Evolutionary conservation across 2,329 filamentous ascomycete species (phyloP), one percentile per base, ranked within the genome.

Genomic region (Neonectria coccinea): DNA sequence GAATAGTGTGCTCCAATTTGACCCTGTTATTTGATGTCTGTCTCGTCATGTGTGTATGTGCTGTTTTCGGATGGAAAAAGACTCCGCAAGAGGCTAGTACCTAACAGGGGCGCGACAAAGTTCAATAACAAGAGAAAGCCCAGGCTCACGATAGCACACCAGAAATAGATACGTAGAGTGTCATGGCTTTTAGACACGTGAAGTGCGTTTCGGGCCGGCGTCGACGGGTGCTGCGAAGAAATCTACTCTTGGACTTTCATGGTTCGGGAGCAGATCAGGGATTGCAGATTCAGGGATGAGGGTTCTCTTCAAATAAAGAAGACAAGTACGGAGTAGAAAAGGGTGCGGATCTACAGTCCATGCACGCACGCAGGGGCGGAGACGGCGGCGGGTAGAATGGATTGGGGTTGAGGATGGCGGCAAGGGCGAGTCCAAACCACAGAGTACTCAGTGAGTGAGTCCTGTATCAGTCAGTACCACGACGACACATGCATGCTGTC

Each of bases 311-410:
- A 18, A 29, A 20, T 33, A 27, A 16, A 20, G 50, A 9, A 47
- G 25, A n/a, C 14, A 8, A 8, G 36, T n/a, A n/a, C n/a, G n/a
- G n/a, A n/a, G n/a, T 39, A 39, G 14, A 16, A 54, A 41, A 31
- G 44, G 25, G 27, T 39, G 45, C 22, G 56, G 58, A 67, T 71
- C 60, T 62, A 53, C 60, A 53, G 42, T 52, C 62, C 25, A 65
- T 59, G 65, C 58, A 59, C 56, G 39, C 42, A 56, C 48, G n/a
- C n/a, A n/a, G 48, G 42, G 42, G 33, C 48, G 18, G 53, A 59
- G 59, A 51, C 56, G 39, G 52, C 57, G 51, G 58, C 51, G 58
- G 50, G 25, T 36, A 41, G 36, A 61, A 56, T 54, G 36, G 14
- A 39, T 16, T 39, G 36, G 36, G 14, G 16, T 22, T 59, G 48